phyloP scores from a whole-genome alignment of 371 early-diverging fungal genomes.

The Mucor racemosus region DNA sequence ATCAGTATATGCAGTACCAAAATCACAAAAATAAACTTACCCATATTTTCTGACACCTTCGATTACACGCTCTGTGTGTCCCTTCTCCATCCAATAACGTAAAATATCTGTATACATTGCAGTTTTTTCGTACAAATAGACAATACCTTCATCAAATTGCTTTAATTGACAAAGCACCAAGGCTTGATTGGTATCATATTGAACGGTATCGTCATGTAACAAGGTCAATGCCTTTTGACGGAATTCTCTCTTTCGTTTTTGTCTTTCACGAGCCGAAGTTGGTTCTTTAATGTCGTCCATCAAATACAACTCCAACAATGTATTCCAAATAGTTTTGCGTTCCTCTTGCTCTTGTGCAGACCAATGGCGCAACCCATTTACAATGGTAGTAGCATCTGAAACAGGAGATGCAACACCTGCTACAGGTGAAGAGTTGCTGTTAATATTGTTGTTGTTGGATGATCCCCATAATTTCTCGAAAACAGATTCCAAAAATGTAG shows the following conservation, averaged over 20 bases:
- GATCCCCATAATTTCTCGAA: constrained; percentile 62
- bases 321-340: constrained; percentile 81
- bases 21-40: constrained; percentile 41
- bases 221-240: constrained; percentile 46
- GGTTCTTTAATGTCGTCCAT: constrained; percentile 13
- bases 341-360: constrained; percentile 59
- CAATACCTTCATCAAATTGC: constrained; percentile 81
- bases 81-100: constrained; percentile 79
- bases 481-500: constrained; percentile 74
- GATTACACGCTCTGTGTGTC: constrained; percentile 76
- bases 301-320: constrained; percentile 90
- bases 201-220: constrained; percentile 54
- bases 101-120: constrained; percentile 83
- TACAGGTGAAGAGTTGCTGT: constrained; percentile 9
- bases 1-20: background rate
- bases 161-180: constrained; percentile 86
- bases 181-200: constrained; percentile 90
- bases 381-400: background rate
- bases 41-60: constrained; percentile 81
- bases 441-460: background rate
- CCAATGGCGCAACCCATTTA: background rate
- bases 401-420: background rate
- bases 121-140: constrained; percentile 85
- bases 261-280: constrained; percentile 25
- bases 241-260: constrained; percentile 36